Percentiles rank a stretch among this genome's conserved stretches.
These are phyloP conservation scores for Geranium incanum DNA, from an alignment of 441 rosid species.

Conservation along the genomic window DNA sequence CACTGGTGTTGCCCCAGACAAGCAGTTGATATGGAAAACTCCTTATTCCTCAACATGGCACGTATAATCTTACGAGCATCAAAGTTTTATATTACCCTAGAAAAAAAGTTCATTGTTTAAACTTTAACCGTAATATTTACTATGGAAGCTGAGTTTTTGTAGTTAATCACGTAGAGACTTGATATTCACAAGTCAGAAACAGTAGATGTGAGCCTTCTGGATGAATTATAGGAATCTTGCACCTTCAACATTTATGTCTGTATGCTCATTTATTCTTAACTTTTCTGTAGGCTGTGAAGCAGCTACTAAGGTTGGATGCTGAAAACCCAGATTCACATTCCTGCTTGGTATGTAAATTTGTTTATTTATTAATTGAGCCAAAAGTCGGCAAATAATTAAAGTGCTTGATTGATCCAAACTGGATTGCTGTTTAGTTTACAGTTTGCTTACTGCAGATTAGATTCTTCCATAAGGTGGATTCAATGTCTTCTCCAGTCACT, in stretches of 20 bases:
- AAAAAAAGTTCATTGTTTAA: neutral
- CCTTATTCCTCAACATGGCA: no score
- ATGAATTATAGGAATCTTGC: neutral
- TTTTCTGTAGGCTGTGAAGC: constrained; percentile 73
- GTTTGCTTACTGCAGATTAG: constrained; percentile 50
- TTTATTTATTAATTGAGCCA: neutral
- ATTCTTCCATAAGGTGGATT: constrained; percentile 70
- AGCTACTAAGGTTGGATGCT: constrained; percentile 73
- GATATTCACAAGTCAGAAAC: neutral
- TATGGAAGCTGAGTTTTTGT: constrained; percentile 4
- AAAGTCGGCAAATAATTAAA: neutral
- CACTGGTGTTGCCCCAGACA: neutral
- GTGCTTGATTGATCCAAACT: neutral
- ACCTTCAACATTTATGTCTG: neutral
- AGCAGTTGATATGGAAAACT: neutral
- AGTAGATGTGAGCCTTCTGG: neutral
- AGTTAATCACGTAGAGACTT: neutral
- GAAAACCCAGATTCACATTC: constrained; percentile 90
- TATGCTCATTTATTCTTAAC: constrained; percentile 5
- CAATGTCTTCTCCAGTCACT: constrained; percentile 55
- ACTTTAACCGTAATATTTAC: neutral
- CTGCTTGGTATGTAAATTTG: constrained; percentile 62
- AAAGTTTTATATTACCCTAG: neutral
- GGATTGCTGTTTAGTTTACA: constrained; percentile 17
- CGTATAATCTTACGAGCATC: no score